phyloP scores from a whole-genome alignment of 129 eudicot genomes.

The Tagetes erecta region DNA sequence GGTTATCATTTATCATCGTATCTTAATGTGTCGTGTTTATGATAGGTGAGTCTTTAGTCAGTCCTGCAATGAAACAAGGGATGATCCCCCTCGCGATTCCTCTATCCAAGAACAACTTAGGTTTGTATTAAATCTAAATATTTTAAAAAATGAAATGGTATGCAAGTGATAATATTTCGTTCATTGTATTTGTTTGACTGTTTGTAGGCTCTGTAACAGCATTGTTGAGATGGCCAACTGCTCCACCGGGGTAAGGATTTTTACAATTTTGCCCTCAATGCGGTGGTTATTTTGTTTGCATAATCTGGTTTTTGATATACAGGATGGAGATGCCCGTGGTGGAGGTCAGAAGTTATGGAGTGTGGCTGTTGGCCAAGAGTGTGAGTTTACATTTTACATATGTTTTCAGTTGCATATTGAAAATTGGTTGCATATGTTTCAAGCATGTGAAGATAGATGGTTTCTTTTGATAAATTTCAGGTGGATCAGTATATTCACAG shows the following conservation, averaged over 20 bases:
- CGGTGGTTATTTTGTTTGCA: constrained; percentile 23
- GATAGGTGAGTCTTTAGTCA: constrained; percentile 72
- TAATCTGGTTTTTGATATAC: constrained; percentile 34
- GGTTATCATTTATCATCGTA: background rate
- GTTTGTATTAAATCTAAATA: constrained; percentile 27
- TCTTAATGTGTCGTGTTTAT: constrained; percentile 18
- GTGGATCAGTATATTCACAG: constrained; percentile 93
- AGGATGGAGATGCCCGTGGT: constrained; percentile 99
- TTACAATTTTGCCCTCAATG: constrained; percentile 25
- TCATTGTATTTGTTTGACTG: constrained; percentile 15
- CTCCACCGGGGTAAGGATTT: constrained; percentile 82
- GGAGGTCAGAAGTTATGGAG: constrained; percentile 87
- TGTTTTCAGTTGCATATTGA: constrained; percentile 12
- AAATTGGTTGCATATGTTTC: background rate
- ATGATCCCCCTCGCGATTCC: constrained; percentile 90
- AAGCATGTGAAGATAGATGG: background rate
- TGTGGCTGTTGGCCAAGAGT: constrained; percentile 98
- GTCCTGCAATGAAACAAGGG: constrained; percentile 90
- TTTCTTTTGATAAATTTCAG: constrained; percentile 41
- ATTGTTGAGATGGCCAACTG: constrained; percentile 96
- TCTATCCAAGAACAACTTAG: constrained; percentile 58
- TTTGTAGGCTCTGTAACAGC: constrained; percentile 78
- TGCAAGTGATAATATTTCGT: background rate
- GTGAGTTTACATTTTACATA: constrained; percentile 49
- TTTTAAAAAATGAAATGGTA: background rate